Percentiles rank a stretch among this genome's conserved stretches.
Evolutionary conservation across 768 basidiomycete species (phyloP).

Genomic region (Rickenella mellea): DNA sequence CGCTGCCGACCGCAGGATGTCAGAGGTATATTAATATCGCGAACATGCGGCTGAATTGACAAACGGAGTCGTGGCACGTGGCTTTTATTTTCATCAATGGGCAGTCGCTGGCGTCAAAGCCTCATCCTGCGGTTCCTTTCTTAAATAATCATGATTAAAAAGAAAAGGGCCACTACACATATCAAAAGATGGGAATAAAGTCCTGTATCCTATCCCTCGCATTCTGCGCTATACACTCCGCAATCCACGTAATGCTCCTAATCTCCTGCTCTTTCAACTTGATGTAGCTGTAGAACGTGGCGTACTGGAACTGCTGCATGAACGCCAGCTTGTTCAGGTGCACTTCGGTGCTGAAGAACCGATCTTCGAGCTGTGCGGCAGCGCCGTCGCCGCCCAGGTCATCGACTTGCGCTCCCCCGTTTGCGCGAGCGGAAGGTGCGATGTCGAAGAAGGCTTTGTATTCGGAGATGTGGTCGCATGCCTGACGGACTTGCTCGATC

Average conservation of each 20-base stretch:
- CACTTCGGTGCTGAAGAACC: slow-evolving; percentile 91
- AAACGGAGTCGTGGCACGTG: too few relatives aligned
- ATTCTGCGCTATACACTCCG: slow-evolving; percentile 97
- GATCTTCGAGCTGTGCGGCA: slow-evolving; percentile 76
- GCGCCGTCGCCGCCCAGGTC: slow-evolving; percentile 29
- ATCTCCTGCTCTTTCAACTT: slow-evolving; percentile 91
- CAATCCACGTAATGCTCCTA: slow-evolving; percentile 85
- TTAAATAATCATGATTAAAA: too few relatives aligned
- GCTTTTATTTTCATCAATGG: too few relatives aligned
- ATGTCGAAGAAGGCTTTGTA: slow-evolving; percentile 86
- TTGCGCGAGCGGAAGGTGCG: slow-evolving; percentile 15
- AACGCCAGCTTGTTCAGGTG: slow-evolving; percentile 91
- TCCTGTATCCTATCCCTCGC: slow-evolving; percentile 93
- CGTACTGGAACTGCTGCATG: slow-evolving; percentile 94
- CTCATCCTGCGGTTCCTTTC: too few relatives aligned
- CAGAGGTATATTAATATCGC: too few relatives aligned
- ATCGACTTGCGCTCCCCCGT: slow-evolving; percentile 15
- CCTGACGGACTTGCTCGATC: slow-evolving; percentile 81
- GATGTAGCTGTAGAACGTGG: slow-evolving; percentile 87
- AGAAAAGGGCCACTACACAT: too few relatives aligned
- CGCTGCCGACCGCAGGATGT: too few relatives aligned
- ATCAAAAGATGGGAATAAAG: slow-evolving; percentile 84
- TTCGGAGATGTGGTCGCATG: slow-evolving; percentile 81
- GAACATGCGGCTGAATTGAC: too few relatives aligned
- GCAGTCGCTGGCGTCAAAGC: too few relatives aligned